phyloP scores from a whole-genome alignment of 2,329 filamentous ascomycete genomes.

The Cercospora sp. region DNA sequence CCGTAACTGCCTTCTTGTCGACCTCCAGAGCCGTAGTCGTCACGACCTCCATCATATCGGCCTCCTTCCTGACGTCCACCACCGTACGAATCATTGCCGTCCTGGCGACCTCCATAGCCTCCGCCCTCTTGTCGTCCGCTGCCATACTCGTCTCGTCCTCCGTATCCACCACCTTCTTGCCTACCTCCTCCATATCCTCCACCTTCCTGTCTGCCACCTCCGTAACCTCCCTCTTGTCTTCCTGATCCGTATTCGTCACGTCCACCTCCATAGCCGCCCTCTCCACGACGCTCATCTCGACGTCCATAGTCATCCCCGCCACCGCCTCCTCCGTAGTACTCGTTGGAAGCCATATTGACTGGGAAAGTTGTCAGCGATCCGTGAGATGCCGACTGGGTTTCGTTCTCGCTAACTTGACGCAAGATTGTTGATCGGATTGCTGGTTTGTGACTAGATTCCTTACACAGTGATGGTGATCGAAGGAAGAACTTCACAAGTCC shows the following conservation, averaged over 20 bases:
- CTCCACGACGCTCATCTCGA: conserved; percentile 12
- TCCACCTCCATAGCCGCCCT: conserved; percentile 16
- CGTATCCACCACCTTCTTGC: conserved; percentile 10
- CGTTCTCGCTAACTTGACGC: not conserved
- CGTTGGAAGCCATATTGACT: conserved; percentile 32
- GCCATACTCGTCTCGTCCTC: conserved; percentile 19
- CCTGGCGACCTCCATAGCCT: conserved; percentile 17
- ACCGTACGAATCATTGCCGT: conserved; percentile 18
- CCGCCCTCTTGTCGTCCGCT: conserved; percentile 24
- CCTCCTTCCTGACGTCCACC: conserved; percentile 9
- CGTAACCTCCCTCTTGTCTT: conserved; percentile 22
- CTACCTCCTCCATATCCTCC: conserved; percentile 23
- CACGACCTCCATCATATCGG: conserved; percentile 16
- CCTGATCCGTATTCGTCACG: conserved; percentile 13
- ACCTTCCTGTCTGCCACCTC: conserved; percentile 21
- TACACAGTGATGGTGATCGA: not conserved
- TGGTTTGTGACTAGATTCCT: not conserved
- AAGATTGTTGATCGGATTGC: not conserved
- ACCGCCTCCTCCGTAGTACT: conserved; percentile 29
- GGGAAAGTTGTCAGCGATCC: not conserved
- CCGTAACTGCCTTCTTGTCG: conserved; percentile 23
- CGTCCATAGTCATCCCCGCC: conserved; percentile 25
- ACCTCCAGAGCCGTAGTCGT: conserved; percentile 14
- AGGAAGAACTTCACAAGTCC: not conserved
- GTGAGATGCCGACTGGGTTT: not conserved